Evolutionary conservation across 495 filamentous ascomycete species (phyloP), one percentile per base, ranked within the genome.

Genomic region (Lichina pygmaea): DNA sequence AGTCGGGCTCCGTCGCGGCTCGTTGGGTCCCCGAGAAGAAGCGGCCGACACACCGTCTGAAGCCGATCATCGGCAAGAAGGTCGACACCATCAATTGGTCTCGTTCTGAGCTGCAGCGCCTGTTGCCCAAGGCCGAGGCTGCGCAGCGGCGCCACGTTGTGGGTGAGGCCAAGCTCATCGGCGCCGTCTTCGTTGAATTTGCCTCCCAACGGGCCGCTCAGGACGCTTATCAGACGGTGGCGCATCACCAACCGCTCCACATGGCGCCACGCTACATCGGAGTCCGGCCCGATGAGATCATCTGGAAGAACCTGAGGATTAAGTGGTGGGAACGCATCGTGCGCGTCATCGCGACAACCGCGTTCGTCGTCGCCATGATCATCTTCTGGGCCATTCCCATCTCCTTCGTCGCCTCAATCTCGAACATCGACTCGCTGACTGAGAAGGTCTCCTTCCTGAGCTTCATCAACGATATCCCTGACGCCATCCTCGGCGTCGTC

Each of bases 371-470:
- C 30, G 80, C 68, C 16, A 59, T 94, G 60, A 82, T 95, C 55
- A 68, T 97, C 54, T 94, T 97, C 68, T 95, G 85, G 84, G 80
- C 84, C 5, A 81, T 97, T 48, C 89, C 89, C 4, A 83, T 92
- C 34, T 81, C 76, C 16, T 66, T 83, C 46, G 84, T 94, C 46
- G 86, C 81, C 64, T 49, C 68, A 13, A 78, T 97, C 53, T 92
- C 86, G 47, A 91, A 97, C 58, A 73, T 95, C 57, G 66, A 69
- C 53, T 68, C 64, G 44, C 61, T 97, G 40, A 72, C 64, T 30
- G 46, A 71, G 7, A 65, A 55, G 16, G 60, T 81, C 47, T 66
- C 62, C 15, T 91, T 71, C 60, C 65, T 95, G 46, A 46, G 49
- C 3, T 94, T 81, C 67, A 75, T 97, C 55, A 57, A 70, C 41